phyloP scores from a whole-genome alignment of 371 early-diverging fungal genomes.

The Mortierella sp. region DNA sequence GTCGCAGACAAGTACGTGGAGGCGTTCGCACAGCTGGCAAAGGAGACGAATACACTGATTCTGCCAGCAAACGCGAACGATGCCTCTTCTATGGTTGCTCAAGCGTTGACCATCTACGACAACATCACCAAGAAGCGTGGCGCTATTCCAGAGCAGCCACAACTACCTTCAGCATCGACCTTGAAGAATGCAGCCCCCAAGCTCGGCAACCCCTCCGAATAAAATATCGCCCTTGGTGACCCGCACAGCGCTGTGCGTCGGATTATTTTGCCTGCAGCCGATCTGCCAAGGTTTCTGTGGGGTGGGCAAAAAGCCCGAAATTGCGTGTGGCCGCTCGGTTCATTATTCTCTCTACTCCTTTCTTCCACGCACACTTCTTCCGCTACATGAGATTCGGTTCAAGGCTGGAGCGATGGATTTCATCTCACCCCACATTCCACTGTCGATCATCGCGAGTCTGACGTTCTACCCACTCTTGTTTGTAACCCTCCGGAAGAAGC shows the following conservation, averaged over 20 bases:
- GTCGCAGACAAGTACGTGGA: constrained; percentile 98
- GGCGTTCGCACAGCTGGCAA: constrained; percentile 91
- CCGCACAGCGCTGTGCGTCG: no score
- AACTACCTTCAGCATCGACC: neutral
- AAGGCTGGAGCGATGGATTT: constrained; percentile 17
- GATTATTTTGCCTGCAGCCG: no score
- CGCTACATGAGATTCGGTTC: neutral
- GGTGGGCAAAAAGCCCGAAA: no score
- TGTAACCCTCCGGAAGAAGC: constrained; percentile 23
- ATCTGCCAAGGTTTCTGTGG: no score
- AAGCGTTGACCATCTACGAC: constrained; percentile 55
- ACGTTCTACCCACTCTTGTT: constrained; percentile 47
- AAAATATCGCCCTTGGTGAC: no score
- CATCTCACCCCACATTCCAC: constrained; percentile 33
- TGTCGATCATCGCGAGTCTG: constrained; percentile 35
- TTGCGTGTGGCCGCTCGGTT: no score
- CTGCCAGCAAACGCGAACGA: constrained; percentile 90
- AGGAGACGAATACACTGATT: constrained; percentile 92
- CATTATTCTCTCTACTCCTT: neutral
- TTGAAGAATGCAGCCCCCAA: neutral
- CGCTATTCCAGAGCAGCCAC: constrained; percentile 2
- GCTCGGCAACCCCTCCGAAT: constrained; percentile 3
- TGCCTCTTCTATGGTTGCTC: constrained; percentile 85
- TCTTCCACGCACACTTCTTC: neutral
- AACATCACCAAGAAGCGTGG: constrained; percentile 46